A percentile compares a stretch with the other conserved stretches of the same genome.
These are phyloP conservation scores for Protomyces lactucae-debilis DNA, from an alignment of 1,139 yeast genomes.

Conservation along the genomic window DNA sequence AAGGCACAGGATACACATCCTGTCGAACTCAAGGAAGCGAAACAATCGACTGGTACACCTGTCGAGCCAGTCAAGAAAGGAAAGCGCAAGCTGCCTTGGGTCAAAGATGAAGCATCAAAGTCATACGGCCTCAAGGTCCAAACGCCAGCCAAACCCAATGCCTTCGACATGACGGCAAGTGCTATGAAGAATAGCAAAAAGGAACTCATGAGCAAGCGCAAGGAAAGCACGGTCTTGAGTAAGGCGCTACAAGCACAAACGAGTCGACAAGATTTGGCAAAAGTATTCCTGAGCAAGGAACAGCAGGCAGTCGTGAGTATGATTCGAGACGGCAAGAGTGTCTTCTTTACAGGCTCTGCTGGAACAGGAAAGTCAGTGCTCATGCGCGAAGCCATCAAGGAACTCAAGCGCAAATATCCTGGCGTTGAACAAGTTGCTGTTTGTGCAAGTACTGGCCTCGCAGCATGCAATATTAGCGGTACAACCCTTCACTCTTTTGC, in stretches of 20 bases:
- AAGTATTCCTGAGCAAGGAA: conserved; percentile 55
- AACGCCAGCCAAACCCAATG: not conserved
- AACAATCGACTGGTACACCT: conserved; percentile 6
- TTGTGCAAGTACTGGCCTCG: conserved; percentile 89
- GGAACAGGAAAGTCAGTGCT: conserved; percentile 86
- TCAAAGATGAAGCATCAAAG: not conserved
- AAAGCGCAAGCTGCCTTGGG: not conserved
- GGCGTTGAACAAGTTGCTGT: conserved; percentile 57
- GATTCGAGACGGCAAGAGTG: conserved; percentile 51
- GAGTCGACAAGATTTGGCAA: conserved; percentile 21
- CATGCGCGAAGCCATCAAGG: conserved; percentile 62
- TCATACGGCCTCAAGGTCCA: not conserved
- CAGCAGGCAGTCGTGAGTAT: conserved; percentile 64
- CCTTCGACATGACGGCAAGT: conserved; percentile 8
- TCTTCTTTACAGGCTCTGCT: conserved; percentile 91
- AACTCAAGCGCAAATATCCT: conserved; percentile 47
- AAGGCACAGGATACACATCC: not conserved
- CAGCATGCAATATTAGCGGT: conserved; percentile 90
- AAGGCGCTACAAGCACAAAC: not conserved
- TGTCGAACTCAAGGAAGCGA: conserved; percentile 3
- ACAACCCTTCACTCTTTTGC: conserved; percentile 78
- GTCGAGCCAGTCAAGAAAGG: not conserved
- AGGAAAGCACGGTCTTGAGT: not conserved
- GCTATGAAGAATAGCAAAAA: conserved; percentile 13
- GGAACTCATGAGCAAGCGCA: conserved; percentile 5